Conservation (phyloP, 2,329 filamentous ascomycete genomes). For the Botrytis hyacinthi region DNA sequence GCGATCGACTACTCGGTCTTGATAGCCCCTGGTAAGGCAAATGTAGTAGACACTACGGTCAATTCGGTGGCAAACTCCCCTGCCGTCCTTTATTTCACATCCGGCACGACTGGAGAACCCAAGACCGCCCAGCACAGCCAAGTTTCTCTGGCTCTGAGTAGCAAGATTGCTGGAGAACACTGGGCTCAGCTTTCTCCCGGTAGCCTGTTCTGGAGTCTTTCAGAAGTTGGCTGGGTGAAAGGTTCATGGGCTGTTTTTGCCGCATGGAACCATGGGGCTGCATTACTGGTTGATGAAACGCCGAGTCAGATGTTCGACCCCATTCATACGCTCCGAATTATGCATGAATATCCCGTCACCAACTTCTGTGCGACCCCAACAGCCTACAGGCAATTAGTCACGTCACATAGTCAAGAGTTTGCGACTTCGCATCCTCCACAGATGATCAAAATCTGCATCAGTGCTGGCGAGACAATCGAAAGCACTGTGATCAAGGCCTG, state of each 20-base stretch:
- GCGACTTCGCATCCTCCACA: background rate
- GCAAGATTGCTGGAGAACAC: background rate
- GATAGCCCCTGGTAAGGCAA: background rate
- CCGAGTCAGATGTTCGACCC: background rate
- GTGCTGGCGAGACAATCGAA: background rate
- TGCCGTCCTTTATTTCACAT: slow-evolving; percentile 32
- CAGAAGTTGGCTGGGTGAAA: background rate
- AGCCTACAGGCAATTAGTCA: background rate
- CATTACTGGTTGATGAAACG: background rate
- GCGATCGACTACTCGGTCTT: background rate
- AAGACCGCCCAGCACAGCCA: slow-evolving; percentile 20
- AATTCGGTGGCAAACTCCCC: background rate
- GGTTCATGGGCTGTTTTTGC: background rate
- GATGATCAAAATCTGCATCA: background rate
- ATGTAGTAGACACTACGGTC: background rate
- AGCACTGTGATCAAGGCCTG: background rate
- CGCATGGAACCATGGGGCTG: background rate
- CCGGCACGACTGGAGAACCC: slow-evolving; percentile 36
- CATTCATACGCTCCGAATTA: background rate
- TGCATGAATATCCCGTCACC: background rate
- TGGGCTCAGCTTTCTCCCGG: background rate
- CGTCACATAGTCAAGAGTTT: background rate
- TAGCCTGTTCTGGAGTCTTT: background rate
- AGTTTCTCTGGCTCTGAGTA: background rate
- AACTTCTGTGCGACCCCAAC: background rate